Conservation (phyloP, 805 yeast species). For the Naumovozyma baii region DNA sequence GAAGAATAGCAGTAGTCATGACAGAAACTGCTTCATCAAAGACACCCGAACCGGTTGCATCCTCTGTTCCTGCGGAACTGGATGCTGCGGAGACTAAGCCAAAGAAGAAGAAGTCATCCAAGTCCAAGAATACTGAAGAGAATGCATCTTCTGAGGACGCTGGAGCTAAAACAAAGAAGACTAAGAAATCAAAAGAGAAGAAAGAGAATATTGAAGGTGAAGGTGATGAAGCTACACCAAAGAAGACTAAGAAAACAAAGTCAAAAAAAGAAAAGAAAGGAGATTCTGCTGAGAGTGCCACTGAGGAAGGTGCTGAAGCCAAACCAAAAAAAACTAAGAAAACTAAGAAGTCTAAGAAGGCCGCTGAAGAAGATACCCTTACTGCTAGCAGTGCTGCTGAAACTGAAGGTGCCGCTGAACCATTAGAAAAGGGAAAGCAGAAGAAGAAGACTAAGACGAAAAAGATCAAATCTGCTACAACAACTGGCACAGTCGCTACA, state of each 20-base stretch:
- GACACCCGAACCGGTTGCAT: neutral
- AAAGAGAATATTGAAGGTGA: neutral
- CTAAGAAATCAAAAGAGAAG: neutral
- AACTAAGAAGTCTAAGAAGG: neutral
- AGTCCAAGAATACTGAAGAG: neutral
- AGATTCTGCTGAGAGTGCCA: neutral
- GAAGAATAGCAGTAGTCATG: neutral
- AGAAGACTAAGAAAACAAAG: conserved; percentile 1
- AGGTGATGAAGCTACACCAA: neutral
- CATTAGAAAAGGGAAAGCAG: conserved; percentile 3
- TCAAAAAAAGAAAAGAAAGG: conserved; percentile 1
- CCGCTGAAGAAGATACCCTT: neutral
- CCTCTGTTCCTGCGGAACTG: too few species aligned
- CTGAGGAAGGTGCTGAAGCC: neutral
- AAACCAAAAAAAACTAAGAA: neutral
- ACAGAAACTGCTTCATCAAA: neutral
- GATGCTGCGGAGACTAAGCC: neutral
- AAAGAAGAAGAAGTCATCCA: neutral
- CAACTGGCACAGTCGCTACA: neutral
- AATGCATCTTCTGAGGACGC: neutral
- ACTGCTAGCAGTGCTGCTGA: neutral
- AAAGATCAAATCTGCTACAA: neutral
- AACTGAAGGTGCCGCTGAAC: neutral
- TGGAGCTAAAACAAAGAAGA: neutral
- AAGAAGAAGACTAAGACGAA: conserved; percentile 2